phyloP scores from a whole-genome alignment of 805 yeast genomes.

The Candida koratica region DNA sequence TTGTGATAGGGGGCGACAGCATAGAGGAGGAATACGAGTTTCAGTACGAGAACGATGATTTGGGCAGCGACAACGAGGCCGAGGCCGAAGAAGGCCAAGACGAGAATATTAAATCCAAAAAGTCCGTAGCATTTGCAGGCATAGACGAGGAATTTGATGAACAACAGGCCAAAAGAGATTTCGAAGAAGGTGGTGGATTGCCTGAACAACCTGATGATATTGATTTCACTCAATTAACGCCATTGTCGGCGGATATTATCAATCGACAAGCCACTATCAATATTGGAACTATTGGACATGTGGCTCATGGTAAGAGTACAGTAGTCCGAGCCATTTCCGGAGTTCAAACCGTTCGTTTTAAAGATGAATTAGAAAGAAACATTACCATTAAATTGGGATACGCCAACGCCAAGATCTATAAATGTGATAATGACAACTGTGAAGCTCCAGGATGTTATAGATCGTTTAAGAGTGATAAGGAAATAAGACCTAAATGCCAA shows the following conservation, averaged over 20 bases:
- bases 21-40: slow-evolving; percentile 36
- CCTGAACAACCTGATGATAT: slow-evolving; percentile 95
- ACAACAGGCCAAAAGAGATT: slow-evolving; percentile 75
- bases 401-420: slow-evolving; percentile 97
- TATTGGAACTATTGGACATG: slow-evolving; percentile 96
- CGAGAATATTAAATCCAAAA: slow-evolving; percentile 43
- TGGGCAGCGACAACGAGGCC: slow-evolving; percentile 43
- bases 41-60: slow-evolving; percentile 53
- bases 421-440: slow-evolving; percentile 78
- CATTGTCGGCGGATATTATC: slow-evolving; percentile 91
- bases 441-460: slow-evolving; percentile 94
- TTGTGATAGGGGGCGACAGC: slow-evolving; percentile 61
- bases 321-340: slow-evolving; percentile 96
- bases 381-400: slow-evolving; percentile 98
- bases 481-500: slow-evolving; percentile 88
- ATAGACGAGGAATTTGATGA: slow-evolving; percentile 67
- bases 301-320: slow-evolving; percentile 92
- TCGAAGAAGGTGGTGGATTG: slow-evolving; percentile 97
- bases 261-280: slow-evolving; percentile 98
- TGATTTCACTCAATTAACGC: slow-evolving; percentile 76
- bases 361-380: slow-evolving; percentile 98
- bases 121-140: slow-evolving; percentile 78
- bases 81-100: slow-evolving; percentile 38
- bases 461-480: slow-evolving; percentile 92
- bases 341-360: slow-evolving; percentile 98